These are phyloP conservation scores for Microascus cirrosus DNA, from an alignment of 2,329 filamentous ascomycete genomes.

Conservation along the genomic window DNA sequence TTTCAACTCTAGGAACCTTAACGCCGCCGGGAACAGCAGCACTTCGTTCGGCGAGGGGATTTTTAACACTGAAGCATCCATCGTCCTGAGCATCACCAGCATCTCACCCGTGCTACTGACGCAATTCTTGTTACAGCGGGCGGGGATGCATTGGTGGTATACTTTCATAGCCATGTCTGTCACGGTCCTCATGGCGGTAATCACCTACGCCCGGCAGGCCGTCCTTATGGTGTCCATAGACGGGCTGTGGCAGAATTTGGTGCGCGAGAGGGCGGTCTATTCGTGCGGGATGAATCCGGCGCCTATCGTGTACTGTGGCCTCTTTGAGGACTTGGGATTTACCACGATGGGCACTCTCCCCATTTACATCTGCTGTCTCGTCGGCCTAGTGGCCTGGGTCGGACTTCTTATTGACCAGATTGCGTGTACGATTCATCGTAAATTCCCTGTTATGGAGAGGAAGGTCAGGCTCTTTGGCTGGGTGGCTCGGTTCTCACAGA, in stretches of 20 bases:
- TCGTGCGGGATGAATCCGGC: constrained; percentile 1
- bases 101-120: neutral
- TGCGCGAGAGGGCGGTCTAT: neutral
- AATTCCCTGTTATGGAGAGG: neutral
- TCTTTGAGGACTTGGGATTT: neutral
- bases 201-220: neutral
- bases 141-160: constrained; percentile 1
- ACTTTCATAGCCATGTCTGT: neutral
- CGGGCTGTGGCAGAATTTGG: neutral
- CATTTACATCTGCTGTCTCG: neutral
- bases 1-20: neutral
- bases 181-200: neutral
- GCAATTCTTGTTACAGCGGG: neutral
- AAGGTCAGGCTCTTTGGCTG: neutral
- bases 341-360: neutral
- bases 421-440: neutral
- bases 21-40: neutral
- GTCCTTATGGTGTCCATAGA: neutral
- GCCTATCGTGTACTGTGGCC: neutral
- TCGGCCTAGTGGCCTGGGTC: neutral
- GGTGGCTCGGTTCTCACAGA: neutral
- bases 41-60: neutral
- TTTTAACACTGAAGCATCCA: neutral
- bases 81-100: neutral
- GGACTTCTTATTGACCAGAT: neutral